Evolutionary conservation across 495 filamentous ascomycete genomes (phyloP), one percentile per base, ranked within the genome.

Genomic region (Hypoxylon cercidicola): DNA sequence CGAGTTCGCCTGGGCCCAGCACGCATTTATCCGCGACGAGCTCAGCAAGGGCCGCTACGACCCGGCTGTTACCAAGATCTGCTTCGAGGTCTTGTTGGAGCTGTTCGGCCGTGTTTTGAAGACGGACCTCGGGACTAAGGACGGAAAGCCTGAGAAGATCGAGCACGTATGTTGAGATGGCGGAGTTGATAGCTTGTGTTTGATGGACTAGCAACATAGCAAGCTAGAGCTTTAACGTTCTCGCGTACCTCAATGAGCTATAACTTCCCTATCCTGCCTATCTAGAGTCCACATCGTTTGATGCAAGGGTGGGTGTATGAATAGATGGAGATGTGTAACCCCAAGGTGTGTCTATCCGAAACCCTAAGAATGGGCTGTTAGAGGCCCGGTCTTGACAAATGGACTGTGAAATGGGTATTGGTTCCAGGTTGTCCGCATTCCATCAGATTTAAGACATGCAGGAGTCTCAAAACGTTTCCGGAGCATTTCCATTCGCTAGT

Each of bases 11-110:
- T 93, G 92, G 86, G 92, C 94, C 18, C 94, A 98, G 73, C 94
- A 96, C 80, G 92, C 93, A 0, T 98, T 98, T 69, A 97, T 98
- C 71, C 86, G 94, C n/a, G 94, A 97, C 71, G 94, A 98, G 77
- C 80, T 93, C 44, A 93, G 89, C 71, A 98, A 97, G 78, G 93
- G 93, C 4, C 84, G 94, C 11, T 98, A 97, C 67, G 94, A 98
- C 66, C 92, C 94, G 0, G 90, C 88, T 1, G 85, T 98, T 53
- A 87, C 86, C 10, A 92, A 91, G 72, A 84, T 91, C n/a, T 97
- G 93, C 77, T 97, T 96, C 71, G 89, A 94, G 83, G 91, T 97
- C 74, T 74, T 98, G 62, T 76, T 93, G 18, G 94, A 98, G 79
- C 69, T 96, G 52, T 97, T 97, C 78, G 87, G 84, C 5, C 80